Conservation (phyloP, 2,329 filamentous ascomycete genomes). For the Trichoderma hamatum region DNA sequence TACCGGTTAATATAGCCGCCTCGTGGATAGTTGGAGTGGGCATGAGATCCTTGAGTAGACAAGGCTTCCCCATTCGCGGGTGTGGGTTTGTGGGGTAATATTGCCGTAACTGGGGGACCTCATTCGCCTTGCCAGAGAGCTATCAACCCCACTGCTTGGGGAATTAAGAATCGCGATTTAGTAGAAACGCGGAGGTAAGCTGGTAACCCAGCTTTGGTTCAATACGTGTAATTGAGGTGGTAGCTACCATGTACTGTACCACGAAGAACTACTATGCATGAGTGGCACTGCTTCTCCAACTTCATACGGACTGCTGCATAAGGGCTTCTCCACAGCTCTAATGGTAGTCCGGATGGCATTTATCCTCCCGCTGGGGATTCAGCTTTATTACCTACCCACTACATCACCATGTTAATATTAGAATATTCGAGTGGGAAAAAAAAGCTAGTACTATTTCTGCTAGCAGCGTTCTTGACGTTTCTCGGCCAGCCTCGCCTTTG, state of each 20-base stretch:
- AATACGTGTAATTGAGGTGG: conserved; percentile 2
- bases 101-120: conserved; percentile 7
- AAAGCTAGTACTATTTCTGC: background rate
- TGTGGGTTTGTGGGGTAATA: conserved; percentile 25
- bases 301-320: background rate
- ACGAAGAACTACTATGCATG: background rate
- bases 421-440: background rate
- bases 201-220: background rate
- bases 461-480: background rate
- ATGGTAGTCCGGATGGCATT: background rate
- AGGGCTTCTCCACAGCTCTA: background rate
- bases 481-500: background rate
- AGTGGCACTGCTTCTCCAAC: background rate
- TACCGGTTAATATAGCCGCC: conserved; percentile 25
- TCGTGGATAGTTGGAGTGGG: conserved; percentile 14
- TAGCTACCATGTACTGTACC: background rate
- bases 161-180: conserved; percentile 8
- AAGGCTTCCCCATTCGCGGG: conserved; percentile 22
- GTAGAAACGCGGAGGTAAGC: background rate
- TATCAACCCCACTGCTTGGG: conserved; percentile 1
- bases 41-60: conserved; percentile 6
- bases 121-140: conserved; percentile 15
- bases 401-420: background rate
- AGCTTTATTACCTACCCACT: background rate
- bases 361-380: background rate